phyloP scores from a whole-genome alignment of 2,329 filamentous ascomycete genomes.

The Dactylellina drechsleri region DNA sequence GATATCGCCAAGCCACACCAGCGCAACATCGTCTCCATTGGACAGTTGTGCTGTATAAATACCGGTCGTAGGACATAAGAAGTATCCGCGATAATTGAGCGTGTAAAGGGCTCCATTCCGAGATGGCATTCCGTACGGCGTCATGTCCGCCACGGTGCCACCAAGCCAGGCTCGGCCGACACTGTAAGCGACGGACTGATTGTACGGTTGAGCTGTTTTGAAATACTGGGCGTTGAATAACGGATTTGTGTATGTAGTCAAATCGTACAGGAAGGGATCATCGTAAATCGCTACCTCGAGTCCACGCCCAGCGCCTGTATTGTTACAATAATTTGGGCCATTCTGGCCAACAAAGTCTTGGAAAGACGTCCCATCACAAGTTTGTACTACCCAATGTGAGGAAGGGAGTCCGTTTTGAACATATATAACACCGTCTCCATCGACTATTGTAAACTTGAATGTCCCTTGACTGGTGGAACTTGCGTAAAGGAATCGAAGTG shows the following conservation, averaged over 20 bases:
- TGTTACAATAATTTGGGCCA: no score
- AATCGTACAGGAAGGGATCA: no score
- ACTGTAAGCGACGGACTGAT: not conserved
- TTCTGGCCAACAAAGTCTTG: not conserved
- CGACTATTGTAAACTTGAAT: not conserved
- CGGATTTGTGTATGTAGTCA: not conserved
- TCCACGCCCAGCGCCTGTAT: no score
- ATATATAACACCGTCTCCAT: not conserved
- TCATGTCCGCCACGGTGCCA: not conserved
- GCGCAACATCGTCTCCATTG: not conserved
- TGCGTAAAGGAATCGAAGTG: not conserved
- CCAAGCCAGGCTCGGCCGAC: not conserved
- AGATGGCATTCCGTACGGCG: constrained; percentile 1
- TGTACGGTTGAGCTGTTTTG: not conserved
- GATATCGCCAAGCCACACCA: not conserved
- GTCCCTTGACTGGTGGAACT: not conserved
- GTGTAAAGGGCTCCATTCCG: not conserved
- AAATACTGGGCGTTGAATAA: not conserved
- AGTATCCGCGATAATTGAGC: constrained; percentile 7
- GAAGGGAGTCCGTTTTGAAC: not conserved
- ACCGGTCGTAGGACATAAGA: not conserved
- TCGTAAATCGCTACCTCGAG: constrained; percentile 7
- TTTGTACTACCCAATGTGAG: not conserved
- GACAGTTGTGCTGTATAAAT: not conserved
- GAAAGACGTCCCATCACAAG: not conserved